Conservation (phyloP, 345 rosid species). For the Aquilaria yunnanensis region DNA sequence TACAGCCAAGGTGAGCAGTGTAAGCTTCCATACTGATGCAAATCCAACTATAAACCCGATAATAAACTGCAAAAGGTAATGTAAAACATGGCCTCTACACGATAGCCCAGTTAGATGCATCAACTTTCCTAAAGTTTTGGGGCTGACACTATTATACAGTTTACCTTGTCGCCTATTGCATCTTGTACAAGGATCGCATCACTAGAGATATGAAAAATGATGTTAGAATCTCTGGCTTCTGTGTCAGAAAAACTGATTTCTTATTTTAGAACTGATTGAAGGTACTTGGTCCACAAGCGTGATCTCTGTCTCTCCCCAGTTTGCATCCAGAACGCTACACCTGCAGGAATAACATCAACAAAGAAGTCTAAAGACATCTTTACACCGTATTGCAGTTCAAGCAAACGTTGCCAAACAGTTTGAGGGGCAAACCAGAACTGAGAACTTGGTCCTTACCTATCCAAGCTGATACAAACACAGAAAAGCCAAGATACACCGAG, state of each 20-base stretch:
- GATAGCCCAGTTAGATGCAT: slow-evolving; percentile 3
- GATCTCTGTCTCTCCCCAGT: slow-evolving; percentile 88
- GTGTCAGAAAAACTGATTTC: slow-evolving; percentile 69
- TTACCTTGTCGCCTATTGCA: slow-evolving; percentile 86
- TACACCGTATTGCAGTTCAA: no score
- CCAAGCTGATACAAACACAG: slow-evolving; percentile 58
- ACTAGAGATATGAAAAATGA: slow-evolving; percentile 64
- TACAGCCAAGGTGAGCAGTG: slow-evolving; percentile 77
- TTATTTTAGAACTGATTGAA: slow-evolving; percentile 50
- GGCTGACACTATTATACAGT: neutral
- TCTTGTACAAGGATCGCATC: slow-evolving; percentile 88
- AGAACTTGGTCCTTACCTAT: slow-evolving; percentile 34
- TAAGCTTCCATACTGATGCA: slow-evolving; percentile 69
- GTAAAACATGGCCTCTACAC: slow-evolving; percentile 57
- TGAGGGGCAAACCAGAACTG: neutral
- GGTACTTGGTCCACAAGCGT: slow-evolving; percentile 56
- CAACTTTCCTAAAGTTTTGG: slow-evolving; percentile 1
- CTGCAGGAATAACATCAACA: slow-evolving; percentile 20
- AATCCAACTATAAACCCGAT: slow-evolving; percentile 68
- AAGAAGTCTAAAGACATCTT: no score
- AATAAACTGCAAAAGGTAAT: slow-evolving; percentile 58
- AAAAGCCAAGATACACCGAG: slow-evolving; percentile 60
- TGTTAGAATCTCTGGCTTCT: slow-evolving; percentile 61
- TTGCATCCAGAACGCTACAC: slow-evolving; percentile 80
- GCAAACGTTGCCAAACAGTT: neutral